phyloP scores from a whole-genome alignment of 2,329 filamentous ascomycete genomes.

The Colletotrichum navitas region DNA sequence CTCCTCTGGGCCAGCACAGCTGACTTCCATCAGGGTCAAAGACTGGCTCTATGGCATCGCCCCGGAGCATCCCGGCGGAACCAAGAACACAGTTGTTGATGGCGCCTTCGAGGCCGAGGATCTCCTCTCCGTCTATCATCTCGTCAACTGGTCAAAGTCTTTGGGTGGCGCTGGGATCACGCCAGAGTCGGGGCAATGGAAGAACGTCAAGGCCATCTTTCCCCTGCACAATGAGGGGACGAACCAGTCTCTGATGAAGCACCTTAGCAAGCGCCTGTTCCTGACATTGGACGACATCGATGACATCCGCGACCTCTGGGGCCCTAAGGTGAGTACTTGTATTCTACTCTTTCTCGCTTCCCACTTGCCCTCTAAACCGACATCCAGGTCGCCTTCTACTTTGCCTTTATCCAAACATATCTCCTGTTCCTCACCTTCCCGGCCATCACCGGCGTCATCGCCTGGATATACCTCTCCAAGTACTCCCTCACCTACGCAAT shows the following conservation, averaged over 20 bases:
- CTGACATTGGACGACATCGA: conserved; percentile 67
- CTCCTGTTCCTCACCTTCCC: conserved; percentile 78
- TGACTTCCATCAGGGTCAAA: conserved; percentile 66
- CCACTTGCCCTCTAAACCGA: conserved; percentile 45
- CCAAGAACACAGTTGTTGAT: conserved; percentile 66
- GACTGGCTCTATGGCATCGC: conserved; percentile 82
- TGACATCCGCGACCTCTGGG: conserved; percentile 71
- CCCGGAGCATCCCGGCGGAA: conserved; percentile 70
- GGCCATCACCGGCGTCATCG: conserved; percentile 74
- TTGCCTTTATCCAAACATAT: conserved; percentile 85
- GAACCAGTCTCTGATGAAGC: conserved; percentile 69
- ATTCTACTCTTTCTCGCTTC: accelerated
- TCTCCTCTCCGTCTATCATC: conserved; percentile 77
- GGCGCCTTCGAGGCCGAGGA: conserved; percentile 72
- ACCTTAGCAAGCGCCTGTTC: conserved; percentile 66
- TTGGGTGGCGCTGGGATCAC: conserved; percentile 74
- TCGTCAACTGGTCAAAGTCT: conserved; percentile 69
- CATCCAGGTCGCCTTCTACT: conserved; percentile 77
- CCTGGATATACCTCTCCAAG: conserved; percentile 76
- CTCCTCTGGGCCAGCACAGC: neutral
- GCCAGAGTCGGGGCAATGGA: conserved; percentile 68
- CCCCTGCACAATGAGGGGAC: conserved; percentile 70
- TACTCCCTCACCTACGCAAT: conserved; percentile 79
- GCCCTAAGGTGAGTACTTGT: conserved; percentile 61
- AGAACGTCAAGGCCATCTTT: conserved; percentile 71